Conservation (phyloP, 2,329 filamentous ascomycete genomes). For the Colletotrichum cordylinicola region DNA sequence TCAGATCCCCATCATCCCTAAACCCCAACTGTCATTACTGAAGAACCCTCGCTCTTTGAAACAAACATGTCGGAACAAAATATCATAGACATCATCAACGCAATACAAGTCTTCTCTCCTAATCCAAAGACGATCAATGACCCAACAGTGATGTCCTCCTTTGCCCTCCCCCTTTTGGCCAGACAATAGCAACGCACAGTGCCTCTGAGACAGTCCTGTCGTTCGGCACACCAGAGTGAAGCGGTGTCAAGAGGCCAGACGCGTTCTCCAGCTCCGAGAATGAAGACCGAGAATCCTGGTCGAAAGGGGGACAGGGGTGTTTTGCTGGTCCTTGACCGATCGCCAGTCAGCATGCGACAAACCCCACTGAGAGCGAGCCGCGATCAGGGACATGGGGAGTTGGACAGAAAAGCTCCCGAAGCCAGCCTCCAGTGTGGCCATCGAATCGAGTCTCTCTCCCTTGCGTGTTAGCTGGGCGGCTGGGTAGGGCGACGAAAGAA, state of each 20-base stretch:
- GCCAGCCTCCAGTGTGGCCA: background rate
- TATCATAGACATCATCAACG: no score
- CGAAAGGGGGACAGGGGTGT: background rate
- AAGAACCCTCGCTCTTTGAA: no score
- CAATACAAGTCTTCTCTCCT: no score
- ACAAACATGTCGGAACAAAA: no score
- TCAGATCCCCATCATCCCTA: no score
- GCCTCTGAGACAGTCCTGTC: background rate
- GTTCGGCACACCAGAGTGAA: background rate
- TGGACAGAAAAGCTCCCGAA: background rate
- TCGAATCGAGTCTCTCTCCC: background rate
- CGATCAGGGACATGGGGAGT: background rate
- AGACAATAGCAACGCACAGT: background rate
- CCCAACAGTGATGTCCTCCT: background rate
- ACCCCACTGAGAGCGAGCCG: background rate
- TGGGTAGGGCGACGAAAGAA: background rate
- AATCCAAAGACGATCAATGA: no score
- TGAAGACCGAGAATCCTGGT: background rate
- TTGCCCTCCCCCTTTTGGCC: background rate
- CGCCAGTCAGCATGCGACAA: background rate
- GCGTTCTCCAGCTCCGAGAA: background rate
- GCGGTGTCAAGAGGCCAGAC: background rate
- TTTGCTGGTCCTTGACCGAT: background rate
- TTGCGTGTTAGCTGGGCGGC: background rate
- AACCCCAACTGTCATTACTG: no score